Base-by-base conservation (phyloP, 73 alveolate species). In the Effrenium voratum region DNA sequence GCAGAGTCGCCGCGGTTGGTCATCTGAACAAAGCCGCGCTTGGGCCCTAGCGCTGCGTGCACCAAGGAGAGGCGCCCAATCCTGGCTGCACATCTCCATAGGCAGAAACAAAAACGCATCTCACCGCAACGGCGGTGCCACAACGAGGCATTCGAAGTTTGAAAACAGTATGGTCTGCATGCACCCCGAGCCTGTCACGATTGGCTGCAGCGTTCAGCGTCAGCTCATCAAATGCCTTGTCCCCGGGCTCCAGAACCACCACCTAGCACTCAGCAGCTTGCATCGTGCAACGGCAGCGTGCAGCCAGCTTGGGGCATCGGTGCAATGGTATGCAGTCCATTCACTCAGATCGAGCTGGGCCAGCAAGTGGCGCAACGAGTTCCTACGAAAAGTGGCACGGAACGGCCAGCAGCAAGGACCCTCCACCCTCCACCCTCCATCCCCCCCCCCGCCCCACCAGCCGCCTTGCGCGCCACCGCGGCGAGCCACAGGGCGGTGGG, bases 231-330 rank as follows among this genome's bases (percentile, higher is more conserved):
- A 81, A 81, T 43, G 91, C 91, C n/a, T n/a, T 34, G 24, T 81
- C 91, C 16, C 46, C 91, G 34, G 91, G 91, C 40, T 81, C 91
- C 91, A 81, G 47, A 26, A 81, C 91, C 72, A 81, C 73, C 91
- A 81, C 91, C 91, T 81, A 49, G 2, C 5, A 16, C 22, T 16
- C 77, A 8, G 79, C 41, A 15, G 40, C n/a, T n/a, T n/a, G n/a
- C n/a, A n/a, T n/a, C n/a, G n/a, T n/a, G n/a, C n/a, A n/a, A n/a
- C n/a, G n/a, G n/a, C n/a, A n/a, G n/a, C n/a, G n/a, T n/a, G n/a
- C n/a, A n/a, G n/a, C n/a, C n/a, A n/a, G n/a, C n/a, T n/a, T n/a
- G n/a, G n/a, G n/a, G n/a, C n/a, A n/a, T n/a, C n/a, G n/a, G n/a
- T n/a, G n/a, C n/a, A n/a, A n/a, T n/a, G n/a, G n/a, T n/a, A n/a